Base-by-base conservation (phyloP, 768 basidiomycete species). In the Thelephora ganbajun region DNA sequence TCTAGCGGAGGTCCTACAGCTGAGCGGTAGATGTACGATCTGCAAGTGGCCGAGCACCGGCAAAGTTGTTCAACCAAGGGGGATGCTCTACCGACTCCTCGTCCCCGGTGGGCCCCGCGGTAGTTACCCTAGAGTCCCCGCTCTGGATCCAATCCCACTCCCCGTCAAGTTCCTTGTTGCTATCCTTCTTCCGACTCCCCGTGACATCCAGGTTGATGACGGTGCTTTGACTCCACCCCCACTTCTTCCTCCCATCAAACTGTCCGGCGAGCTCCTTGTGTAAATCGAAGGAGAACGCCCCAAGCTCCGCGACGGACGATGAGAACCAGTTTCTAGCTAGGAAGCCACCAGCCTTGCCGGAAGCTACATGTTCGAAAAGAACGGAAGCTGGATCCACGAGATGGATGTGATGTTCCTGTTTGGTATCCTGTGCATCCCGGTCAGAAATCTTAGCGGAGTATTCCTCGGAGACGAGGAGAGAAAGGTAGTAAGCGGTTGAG, bases 281-380 rank as follows among this genome's bases (percentile, higher is more conserved):
- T 22, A 70, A 58, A 11, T 60, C 55, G 55, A 59, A 70, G 43
- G 65, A 64, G 53, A 66, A 58, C 20, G 54, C 56, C 48, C 66
- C 61, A 35, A 71, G 59, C 26, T 55, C 48, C 12, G 54, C 51
- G 49, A 62, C 39, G 44, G 62, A 48, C 39, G 59, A 49, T 43
- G 57, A 51, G 58, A 62, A 61, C 64, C 67, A 66, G 56, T 68
- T 69, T 53, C 65, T 61, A 1, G 72, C 70, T 51, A 73, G 54
- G 56, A 73, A 67, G n/a, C 66, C 66, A 7, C 57, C 64, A 9
- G 64, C 62, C 43, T 60, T 56, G 22, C 64, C 61, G 0, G 63
- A 63, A 3, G 66, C 65, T 18, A 41, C 39, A 35, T 59, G 62
- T 33, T 57, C 50, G 35, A 64, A 71, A 48, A 72, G 64, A 14